phyloP scores from a whole-genome alignment of 495 filamentous ascomycete species.

The Immersiella caudata region DNA sequence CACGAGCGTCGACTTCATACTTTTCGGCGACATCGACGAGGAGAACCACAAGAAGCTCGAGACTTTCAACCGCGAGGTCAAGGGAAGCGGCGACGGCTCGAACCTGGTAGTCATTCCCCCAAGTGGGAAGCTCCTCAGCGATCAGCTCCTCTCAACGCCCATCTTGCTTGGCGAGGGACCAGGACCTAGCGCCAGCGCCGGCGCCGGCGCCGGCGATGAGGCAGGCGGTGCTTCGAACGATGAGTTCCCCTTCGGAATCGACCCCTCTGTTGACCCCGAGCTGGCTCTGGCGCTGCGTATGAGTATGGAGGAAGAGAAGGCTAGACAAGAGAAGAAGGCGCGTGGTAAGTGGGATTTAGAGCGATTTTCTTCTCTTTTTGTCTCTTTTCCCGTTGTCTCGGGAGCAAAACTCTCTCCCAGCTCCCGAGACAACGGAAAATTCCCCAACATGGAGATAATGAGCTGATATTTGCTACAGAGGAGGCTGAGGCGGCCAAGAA shows the following conservation, averaged over 20 bases:
- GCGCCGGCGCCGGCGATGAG: conserved; percentile 61
- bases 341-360: too few species aligned
- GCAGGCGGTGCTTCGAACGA: conserved; percentile 59
- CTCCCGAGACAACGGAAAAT: too few species aligned
- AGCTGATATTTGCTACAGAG: too few species aligned
- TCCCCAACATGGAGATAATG: too few species aligned
- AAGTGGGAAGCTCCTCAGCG: conserved; percentile 85
- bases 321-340: conserved; percentile 78
- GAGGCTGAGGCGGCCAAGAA: conserved; percentile 68
- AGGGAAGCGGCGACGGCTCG: conserved; percentile 78
- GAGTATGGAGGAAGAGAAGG: conserved; percentile 96
- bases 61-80: conserved; percentile 89
- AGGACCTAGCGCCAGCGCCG: conserved; percentile 47
- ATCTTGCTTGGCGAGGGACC: conserved; percentile 81
- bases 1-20: conserved; percentile 87
- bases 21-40: conserved; percentile 91
- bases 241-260: conserved; percentile 67
- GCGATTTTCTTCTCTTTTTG: too few species aligned
- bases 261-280: conserved; percentile 84
- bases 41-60: conserved; percentile 84
- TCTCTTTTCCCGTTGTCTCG: too few species aligned
- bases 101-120: conserved; percentile 90
- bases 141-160: conserved; percentile 87
- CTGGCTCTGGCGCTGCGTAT: conserved; percentile 93
- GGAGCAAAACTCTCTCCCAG: too few species aligned